phyloP scores from a whole-genome alignment of 805 yeast species.

The Candida schatavii region DNA sequence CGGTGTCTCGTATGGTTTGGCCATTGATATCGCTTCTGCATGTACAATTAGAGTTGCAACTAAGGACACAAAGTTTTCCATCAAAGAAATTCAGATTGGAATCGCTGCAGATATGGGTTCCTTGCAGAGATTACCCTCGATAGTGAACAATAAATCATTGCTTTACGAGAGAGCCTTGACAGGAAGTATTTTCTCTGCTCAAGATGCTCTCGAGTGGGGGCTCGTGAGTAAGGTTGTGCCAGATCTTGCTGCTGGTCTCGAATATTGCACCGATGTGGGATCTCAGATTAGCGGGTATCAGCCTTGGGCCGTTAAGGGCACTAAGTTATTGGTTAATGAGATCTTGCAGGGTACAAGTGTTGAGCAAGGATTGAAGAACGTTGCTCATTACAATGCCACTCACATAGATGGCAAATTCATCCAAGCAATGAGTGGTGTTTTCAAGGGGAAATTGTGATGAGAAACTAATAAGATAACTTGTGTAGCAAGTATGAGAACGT shows the following conservation, averaged over 20 bases:
- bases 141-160: constrained; percentile 54
- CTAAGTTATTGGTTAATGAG: constrained; percentile 52
- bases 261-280: constrained; percentile 51
- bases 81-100: constrained; percentile 71
- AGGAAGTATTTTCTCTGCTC: constrained; percentile 52
- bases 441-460: constrained; percentile 1
- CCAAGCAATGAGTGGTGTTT: not conserved
- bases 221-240: constrained; percentile 47
- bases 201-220: constrained; percentile 58
- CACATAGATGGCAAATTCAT: constrained; percentile 17
- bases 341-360: constrained; percentile 34
- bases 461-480: too few relatives aligned
- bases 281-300: constrained; percentile 42
- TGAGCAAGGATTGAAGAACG: constrained; percentile 48
- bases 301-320: constrained; percentile 63
- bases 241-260: constrained; percentile 47
- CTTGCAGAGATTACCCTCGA: constrained; percentile 59
- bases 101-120: constrained; percentile 80
- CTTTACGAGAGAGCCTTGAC: constrained; percentile 61
- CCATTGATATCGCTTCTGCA: constrained; percentile 62
- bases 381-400: constrained; percentile 52
- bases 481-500: too few relatives aligned
- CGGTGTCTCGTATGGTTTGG: constrained; percentile 66
- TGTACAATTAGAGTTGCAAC: constrained; percentile 57
- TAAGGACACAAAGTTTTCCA: constrained; percentile 50